Conservation (phyloP, 2,329 filamentous ascomycete genomes). For the Emmonsiellopsis sp. region DNA sequence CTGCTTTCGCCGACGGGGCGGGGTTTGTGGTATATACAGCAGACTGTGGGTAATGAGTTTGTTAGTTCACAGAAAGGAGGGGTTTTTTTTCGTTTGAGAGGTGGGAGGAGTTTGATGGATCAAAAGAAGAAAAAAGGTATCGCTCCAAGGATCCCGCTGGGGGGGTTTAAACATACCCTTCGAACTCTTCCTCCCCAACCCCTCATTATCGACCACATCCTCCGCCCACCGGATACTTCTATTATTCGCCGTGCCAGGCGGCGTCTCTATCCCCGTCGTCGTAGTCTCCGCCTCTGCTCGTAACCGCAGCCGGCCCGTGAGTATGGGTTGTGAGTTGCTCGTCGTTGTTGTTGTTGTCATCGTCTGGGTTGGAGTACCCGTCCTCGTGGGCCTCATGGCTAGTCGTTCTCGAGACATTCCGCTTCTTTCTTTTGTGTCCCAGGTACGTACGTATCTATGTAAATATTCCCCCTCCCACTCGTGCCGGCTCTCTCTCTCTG, state of each 20-base stretch:
- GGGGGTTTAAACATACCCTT: slow-evolving; percentile 54
- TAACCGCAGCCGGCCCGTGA: slow-evolving; percentile 8
- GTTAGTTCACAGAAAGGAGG: neutral
- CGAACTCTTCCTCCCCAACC: slow-evolving; percentile 82
- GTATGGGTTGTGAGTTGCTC: neutral
- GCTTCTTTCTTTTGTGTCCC: neutral
- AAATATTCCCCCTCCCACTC: too few relatives aligned
- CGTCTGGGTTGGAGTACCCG: neutral
- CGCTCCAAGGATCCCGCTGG: neutral
- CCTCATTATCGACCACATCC: slow-evolving; percentile 90
- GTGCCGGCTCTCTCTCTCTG: too few relatives aligned
- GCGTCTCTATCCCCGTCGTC: neutral
- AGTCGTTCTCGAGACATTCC: slow-evolving; percentile 1
- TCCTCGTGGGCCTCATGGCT: neutral
- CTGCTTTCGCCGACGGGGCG: slow-evolving; percentile 75
- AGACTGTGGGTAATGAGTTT: slow-evolving; percentile 53
- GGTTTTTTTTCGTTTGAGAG: neutral
- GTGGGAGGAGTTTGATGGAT: too few relatives aligned
- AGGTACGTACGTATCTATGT: too few relatives aligned
- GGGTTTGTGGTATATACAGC: slow-evolving; percentile 93
- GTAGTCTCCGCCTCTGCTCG: slow-evolving; percentile 6
- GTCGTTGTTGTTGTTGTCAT: neutral
- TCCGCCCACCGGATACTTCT: slow-evolving; percentile 79
- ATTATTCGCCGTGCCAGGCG: neutral
- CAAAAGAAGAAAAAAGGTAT: neutral